A percentile compares a stretch with the other conserved stretches of the same genome.
Evolutionary conservation across 306 rosid species (phyloP).

Genomic region (Fragaria ananassa): DNA sequence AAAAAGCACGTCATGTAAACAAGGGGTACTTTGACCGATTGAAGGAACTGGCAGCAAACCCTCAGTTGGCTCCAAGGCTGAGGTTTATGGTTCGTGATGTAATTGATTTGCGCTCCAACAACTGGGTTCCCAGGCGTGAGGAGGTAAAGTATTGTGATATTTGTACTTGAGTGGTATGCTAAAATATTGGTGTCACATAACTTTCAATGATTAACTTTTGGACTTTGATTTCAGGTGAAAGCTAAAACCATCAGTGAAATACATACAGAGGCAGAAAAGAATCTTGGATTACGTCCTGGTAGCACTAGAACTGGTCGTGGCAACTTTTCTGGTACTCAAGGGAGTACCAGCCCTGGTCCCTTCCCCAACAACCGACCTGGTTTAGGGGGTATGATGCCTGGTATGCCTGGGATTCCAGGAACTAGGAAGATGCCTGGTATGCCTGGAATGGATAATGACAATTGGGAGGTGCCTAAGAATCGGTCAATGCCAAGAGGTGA

Average conservation of each 20-base stretch:
- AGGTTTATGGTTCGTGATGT: conserved; percentile 89
- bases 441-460: conserved; percentile 87
- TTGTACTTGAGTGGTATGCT: background rate
- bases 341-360: conserved; percentile 58
- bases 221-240: conserved; percentile 49
- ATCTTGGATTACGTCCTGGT: conserved; percentile 96
- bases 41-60: conserved; percentile 67
- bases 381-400: conserved; percentile 96
- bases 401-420: conserved; percentile 99
- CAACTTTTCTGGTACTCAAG: conserved; percentile 50
- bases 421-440: conserved; percentile 89
- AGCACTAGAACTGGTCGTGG: conserved; percentile 71
- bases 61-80: conserved; percentile 76
- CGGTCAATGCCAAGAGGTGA: conserved; percentile 73
- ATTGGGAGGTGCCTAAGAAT: conserved; percentile 75
- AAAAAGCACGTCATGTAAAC: conserved; percentile 73
- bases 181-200: background rate
- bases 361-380: conserved; percentile 72
- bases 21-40: conserved; percentile 66
- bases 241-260: conserved; percentile 95
- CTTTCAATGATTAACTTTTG: background rate
- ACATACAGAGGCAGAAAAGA: conserved; percentile 92
- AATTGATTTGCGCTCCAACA: conserved; percentile 74
- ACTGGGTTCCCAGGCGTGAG: conserved; percentile 97
- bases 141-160: conserved; percentile 53